Conservation (phyloP, 192 early-diverging fungal species). For the Coemansia sp. region DNA sequence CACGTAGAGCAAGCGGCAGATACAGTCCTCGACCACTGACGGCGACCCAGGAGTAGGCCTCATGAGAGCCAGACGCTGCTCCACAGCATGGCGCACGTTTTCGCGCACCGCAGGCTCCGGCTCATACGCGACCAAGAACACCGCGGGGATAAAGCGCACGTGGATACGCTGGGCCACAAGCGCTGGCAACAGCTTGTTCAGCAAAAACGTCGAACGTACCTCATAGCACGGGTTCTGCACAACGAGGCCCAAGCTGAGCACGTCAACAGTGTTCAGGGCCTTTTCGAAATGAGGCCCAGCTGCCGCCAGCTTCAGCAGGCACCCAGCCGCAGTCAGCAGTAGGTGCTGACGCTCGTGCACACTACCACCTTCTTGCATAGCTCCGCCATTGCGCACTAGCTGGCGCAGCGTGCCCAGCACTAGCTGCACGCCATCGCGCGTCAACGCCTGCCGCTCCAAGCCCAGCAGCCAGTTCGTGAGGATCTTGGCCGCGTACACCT, state of each 20-base stretch:
- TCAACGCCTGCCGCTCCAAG: constrained; percentile 28
- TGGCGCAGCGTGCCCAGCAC: constrained; percentile 66
- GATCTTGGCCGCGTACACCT: constrained; percentile 56
- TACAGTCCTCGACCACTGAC: constrained; percentile 61
- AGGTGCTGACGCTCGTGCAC: constrained; percentile 63
- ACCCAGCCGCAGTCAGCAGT: constrained; percentile 65
- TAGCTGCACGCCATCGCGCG: constrained; percentile 67
- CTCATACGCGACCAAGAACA: constrained; percentile 86
- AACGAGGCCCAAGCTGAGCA: constrained; percentile 63
- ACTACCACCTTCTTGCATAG: constrained; percentile 58
- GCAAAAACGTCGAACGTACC: constrained; percentile 72
- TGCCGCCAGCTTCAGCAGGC: constrained; percentile 65
- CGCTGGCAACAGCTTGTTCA: constrained; percentile 69
- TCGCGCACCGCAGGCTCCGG: constrained; percentile 70
- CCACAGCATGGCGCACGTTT: constrained; percentile 62
- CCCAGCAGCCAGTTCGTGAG: constrained; percentile 68
- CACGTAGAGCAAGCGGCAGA: constrained; percentile 69
- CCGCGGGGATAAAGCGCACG: constrained; percentile 66
- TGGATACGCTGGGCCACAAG: constrained; percentile 64
- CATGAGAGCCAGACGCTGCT: constrained; percentile 60
- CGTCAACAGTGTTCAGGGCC: constrained; percentile 59
- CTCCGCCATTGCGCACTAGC: constrained; percentile 67
- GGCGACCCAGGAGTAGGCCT: constrained; percentile 48
- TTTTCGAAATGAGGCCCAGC: constrained; percentile 50
- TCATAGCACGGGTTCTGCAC: constrained; percentile 77